phyloP scores from a whole-genome alignment of 2,329 filamentous ascomycete species.

The Cercospora citrullina region DNA sequence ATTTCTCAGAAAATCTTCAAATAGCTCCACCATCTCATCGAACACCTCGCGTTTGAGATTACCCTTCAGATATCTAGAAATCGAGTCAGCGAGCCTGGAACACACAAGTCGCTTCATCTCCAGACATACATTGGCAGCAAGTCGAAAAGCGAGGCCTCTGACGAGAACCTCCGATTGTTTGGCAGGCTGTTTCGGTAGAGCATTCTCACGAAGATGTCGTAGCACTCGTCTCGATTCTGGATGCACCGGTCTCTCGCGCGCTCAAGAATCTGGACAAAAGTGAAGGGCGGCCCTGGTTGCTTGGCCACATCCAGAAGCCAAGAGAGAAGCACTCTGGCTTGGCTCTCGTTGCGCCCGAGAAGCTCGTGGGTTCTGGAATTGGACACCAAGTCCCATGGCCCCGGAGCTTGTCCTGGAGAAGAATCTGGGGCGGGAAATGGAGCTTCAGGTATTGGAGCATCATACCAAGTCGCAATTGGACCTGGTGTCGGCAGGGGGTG shows the following conservation, averaged over 20 bases:
- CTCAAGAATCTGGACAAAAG: background rate
- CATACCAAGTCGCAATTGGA: background rate
- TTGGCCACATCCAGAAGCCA: background rate
- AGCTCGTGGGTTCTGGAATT: background rate
- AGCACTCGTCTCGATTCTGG: background rate
- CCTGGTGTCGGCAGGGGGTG: background rate
- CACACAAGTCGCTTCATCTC: background rate
- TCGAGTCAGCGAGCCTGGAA: background rate
- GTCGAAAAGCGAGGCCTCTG: background rate
- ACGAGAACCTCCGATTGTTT: background rate
- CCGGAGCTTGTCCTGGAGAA: background rate
- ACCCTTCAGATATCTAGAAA: background rate
- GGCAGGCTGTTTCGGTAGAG: constrained; percentile 1
- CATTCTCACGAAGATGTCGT: background rate
- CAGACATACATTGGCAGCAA: background rate
- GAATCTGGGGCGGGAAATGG: background rate
- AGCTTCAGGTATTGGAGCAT: background rate
- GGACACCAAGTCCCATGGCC: background rate
- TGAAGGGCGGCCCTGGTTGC: background rate
- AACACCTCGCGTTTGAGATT: background rate
- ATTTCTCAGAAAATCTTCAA: background rate
- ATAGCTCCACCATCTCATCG: background rate
- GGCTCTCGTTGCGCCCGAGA: background rate
- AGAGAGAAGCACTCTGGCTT: background rate
- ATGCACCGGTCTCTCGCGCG: background rate